phyloP scores from a whole-genome alignment of 495 filamentous ascomycete genomes.

The Daldinia vernicosa region DNA sequence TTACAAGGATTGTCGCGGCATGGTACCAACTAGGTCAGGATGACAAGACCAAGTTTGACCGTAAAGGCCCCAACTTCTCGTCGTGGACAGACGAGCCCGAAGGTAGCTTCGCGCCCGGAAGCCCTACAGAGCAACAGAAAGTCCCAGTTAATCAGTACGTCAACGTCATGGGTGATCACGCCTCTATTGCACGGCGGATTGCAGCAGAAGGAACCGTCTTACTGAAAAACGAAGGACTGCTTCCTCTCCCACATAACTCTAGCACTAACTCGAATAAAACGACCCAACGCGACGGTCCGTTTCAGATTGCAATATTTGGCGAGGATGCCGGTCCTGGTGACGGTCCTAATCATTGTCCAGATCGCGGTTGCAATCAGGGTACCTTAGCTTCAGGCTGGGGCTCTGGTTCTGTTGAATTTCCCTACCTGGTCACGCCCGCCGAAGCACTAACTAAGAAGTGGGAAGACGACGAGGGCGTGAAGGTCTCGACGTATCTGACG shows the following conservation, averaged over 20 bases:
- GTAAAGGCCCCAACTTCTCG: constrained; percentile 86
- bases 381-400: constrained; percentile 91
- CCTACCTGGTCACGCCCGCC: constrained; percentile 77
- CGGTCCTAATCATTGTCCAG: constrained; percentile 79
- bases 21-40: constrained; percentile 95
- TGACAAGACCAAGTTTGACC: constrained; percentile 68
- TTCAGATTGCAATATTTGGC: constrained; percentile 80
- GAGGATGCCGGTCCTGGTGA: constrained; percentile 78
- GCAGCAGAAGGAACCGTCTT: constrained; percentile 87
- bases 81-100: constrained; percentile 81
- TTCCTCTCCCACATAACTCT: constrained; percentile 44
- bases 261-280: not conserved
- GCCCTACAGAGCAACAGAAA: constrained; percentile 56
- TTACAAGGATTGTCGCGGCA: constrained; percentile 84
- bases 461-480: not conserved
- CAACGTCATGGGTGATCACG: constrained; percentile 77
- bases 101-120: constrained; percentile 73
- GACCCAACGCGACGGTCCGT: constrained; percentile 46
- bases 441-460: constrained; percentile 63
- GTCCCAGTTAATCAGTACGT: constrained; percentile 81
- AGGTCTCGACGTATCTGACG: not conserved
- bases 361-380: constrained; percentile 82
- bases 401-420: constrained; percentile 86
- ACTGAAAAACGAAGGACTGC: constrained; percentile 79
- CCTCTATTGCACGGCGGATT: constrained; percentile 71